Evolutionary conservation across 2,329 filamentous ascomycete genomes (phyloP), one percentile per base, ranked within the genome.

Genomic region (Sclerotinia minor): DNA sequence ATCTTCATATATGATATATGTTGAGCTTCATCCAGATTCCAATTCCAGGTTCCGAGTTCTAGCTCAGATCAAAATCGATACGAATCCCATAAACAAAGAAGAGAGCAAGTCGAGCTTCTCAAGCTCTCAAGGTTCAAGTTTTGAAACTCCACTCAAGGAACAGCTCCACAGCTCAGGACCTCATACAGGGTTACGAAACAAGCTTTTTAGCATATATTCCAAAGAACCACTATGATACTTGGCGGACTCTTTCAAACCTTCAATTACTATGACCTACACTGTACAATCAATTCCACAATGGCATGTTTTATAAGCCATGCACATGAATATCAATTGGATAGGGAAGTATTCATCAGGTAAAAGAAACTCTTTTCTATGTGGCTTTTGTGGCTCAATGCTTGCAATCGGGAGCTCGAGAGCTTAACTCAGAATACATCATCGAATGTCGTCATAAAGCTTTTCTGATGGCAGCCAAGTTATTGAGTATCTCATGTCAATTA

Each of bases 131-230:
- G 35, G 7, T 55, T 55, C 21, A 17, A 38, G 11, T 24, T 24
- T 55, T 13, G 38, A n/a, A 35, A 13, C 53, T 55, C 38, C 58
- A 61, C 26, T 35, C 26, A 35, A 15, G 11, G 26, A 32, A 24
- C 32, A 64, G 47, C 35, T 57, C 50, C 63, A 45, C 45, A 64
- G 9, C 19, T 64, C 11, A 26, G 21, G 52, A 17, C 52, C 32
- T 19, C 13, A 15, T 38, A n/a, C 29, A 52, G 29, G 57, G 68
- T 50, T 49, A 53, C 45, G 29, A 64, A 69, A 68, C 68, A 69
- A 68, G 68, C 68, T 69, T 68, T 64, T 7, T 47, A 55, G 4
- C 32, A 59, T 19, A 26, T 11, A 32, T 59, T 6, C 55, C 50
- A 15, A 26, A 47, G 53, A 50, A 29, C 44, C 52, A 58, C 66